A percentile compares a stretch with the other conserved stretches of the same genome.
Evolutionary conservation across 805 yeast genomes (phyloP).

Genomic region (Cephaloascus fragrans): DNA sequence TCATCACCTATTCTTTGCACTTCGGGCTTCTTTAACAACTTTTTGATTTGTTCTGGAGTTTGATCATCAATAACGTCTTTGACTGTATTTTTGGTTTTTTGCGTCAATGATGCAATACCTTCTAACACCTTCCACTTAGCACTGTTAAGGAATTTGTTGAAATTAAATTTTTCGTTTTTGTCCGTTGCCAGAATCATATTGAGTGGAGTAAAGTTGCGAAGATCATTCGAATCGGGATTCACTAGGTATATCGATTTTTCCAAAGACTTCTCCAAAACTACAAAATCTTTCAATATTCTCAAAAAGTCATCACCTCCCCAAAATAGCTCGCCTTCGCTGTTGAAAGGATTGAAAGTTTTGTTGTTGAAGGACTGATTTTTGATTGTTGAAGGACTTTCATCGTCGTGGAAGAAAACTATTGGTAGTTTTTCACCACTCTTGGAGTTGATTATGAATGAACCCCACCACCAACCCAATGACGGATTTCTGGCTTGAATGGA

Average conservation of each 20-base stretch:
- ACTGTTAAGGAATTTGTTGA: slow-evolving; percentile 44
- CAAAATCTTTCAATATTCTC: slow-evolving; percentile 38
- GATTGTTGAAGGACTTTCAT: slow-evolving; percentile 68
- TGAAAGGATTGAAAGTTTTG: slow-evolving; percentile 68
- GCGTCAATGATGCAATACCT: slow-evolving; percentile 70
- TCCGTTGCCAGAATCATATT: slow-evolving; percentile 14
- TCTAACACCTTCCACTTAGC: slow-evolving; percentile 86
- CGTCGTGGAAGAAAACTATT: slow-evolving; percentile 86
- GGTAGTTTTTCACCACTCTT: slow-evolving; percentile 63
- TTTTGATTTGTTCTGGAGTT: slow-evolving; percentile 50
- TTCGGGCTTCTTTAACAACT: slow-evolving; percentile 64
- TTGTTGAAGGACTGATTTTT: slow-evolving; percentile 49
- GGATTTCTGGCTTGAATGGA: slow-evolving; percentile 82
- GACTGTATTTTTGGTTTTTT: slow-evolving; percentile 38
- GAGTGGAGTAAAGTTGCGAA: slow-evolving; percentile 45
- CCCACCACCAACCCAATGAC: slow-evolving; percentile 84
- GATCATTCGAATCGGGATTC: slow-evolving; percentile 67
- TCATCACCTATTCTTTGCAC: slow-evolving; percentile 77
- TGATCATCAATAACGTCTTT: slow-evolving; percentile 54
- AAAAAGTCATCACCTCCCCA: slow-evolving; percentile 92
- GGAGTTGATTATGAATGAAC: slow-evolving; percentile 71
- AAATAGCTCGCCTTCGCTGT: slow-evolving; percentile 40
- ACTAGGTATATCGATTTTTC: slow-evolving; percentile 68
- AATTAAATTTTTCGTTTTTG: slow-evolving; percentile 12
- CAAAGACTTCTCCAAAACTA: slow-evolving; percentile 58